phyloP scores from a whole-genome alignment of 805 yeast species.

The Sugiyamaella qingdaonensis region DNA sequence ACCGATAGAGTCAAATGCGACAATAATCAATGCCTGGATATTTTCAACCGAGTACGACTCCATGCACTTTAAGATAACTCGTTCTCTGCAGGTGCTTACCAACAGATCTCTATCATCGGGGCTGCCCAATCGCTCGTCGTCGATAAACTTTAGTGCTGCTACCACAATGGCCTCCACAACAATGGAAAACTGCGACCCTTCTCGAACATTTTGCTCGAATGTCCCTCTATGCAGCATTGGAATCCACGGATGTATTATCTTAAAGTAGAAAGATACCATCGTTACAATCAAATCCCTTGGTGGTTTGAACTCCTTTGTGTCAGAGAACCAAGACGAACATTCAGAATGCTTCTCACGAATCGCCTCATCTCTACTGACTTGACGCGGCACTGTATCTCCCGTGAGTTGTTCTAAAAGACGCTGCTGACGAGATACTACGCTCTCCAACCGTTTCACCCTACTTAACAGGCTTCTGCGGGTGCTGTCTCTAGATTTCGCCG shows the following conservation, averaged over 20 bases:
- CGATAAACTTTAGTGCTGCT: conserved; percentile 12
- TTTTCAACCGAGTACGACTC: conserved; percentile 19
- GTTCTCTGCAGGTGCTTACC: conserved; percentile 13
- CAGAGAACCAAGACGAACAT: background rate
- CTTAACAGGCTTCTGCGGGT: background rate
- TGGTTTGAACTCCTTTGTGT: conserved; percentile 5
- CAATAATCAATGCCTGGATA: conserved; percentile 15
- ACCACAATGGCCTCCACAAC: conserved; percentile 16
- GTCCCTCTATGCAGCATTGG: conserved; percentile 16
- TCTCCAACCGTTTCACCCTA: conserved; percentile 11
- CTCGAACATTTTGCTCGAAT: background rate
- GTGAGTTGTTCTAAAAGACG: background rate
- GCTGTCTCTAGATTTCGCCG: background rate
- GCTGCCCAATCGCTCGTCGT: background rate
- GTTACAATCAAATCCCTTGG: conserved; percentile 9
- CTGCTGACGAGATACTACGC: conserved; percentile 12
- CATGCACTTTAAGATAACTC: conserved; percentile 13
- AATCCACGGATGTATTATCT: conserved; percentile 19
- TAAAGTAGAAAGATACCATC: conserved; percentile 10
- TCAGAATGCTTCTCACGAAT: background rate
- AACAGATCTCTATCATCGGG: conserved; percentile 3
- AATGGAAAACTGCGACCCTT: background rate
- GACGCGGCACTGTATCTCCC: too few relatives aligned
- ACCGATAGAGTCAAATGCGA: conserved; percentile 20
- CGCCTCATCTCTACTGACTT: too few relatives aligned